These are phyloP conservation scores for Cladophialophora immunda DNA, from an alignment of 2,329 filamentous ascomycete genomes.

Conservation along the genomic window DNA sequence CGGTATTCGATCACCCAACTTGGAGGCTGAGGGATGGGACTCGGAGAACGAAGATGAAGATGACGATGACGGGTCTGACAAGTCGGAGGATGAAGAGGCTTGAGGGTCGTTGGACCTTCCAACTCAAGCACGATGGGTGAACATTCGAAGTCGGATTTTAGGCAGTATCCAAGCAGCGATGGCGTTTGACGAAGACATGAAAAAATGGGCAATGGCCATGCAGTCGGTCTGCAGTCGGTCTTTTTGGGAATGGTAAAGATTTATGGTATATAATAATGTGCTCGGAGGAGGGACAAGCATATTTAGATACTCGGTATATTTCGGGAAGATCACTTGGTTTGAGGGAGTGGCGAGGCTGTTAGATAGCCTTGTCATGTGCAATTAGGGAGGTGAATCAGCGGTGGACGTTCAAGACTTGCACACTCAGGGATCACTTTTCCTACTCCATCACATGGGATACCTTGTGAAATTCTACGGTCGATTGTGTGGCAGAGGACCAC, in stretches of 20 bases:
- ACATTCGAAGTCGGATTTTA: neutral
- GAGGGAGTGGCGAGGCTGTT: neutral
- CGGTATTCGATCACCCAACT: constrained; percentile 71
- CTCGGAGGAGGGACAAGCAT: neutral
- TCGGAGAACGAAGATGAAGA: constrained; percentile 48
- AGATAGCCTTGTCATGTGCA: neutral
- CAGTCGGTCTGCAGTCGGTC: neutral
- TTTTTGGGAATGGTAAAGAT: neutral
- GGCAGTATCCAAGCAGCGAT: constrained; percentile 23
- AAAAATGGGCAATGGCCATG: constrained; percentile 9
- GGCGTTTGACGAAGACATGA: constrained; percentile 22
- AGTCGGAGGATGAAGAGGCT: constrained; percentile 57
- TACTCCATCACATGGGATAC: neutral
- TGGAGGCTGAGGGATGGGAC: constrained; percentile 67
- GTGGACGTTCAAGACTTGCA: neutral
- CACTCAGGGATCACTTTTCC: neutral
- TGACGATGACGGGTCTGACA: constrained; percentile 44
- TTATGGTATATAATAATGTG: neutral
- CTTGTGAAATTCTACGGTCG: neutral
- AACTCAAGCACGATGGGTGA: neutral
- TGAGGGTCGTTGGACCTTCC: neutral
- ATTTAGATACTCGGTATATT: neutral
- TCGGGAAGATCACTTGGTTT: neutral
- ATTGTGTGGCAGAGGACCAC: too few relatives aligned
- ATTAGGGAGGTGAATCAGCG: neutral